Percentiles rank a stretch among this genome's conserved stretches.
Conservation (phyloP, 1,284 basidiomycete species). For the Rhodotorula sp. region DNA sequence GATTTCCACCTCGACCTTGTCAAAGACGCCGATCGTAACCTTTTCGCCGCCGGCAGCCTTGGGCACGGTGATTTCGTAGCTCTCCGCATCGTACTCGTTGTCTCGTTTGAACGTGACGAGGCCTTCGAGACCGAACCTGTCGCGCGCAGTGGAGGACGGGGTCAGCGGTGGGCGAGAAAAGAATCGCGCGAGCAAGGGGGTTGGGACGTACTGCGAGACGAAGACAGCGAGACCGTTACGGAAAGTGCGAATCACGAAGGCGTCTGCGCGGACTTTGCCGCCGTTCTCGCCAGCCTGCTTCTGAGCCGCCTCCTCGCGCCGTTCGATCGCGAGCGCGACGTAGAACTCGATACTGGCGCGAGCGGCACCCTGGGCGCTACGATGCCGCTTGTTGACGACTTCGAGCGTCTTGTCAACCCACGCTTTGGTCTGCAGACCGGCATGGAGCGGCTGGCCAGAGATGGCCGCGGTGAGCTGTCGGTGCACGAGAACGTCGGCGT, state of each 20-base stretch:
- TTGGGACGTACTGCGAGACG: conserved; percentile 71
- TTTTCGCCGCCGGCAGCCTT: conserved; percentile 53
- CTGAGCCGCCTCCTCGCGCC: conserved; percentile 58
- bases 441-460: conserved; percentile 75
- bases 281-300: conserved; percentile 46
- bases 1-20: conserved; percentile 84
- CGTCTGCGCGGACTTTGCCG: conserved; percentile 70
- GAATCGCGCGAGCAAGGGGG: background rate
- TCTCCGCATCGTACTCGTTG: conserved; percentile 83
- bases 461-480: conserved; percentile 91
- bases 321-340: conserved; percentile 80
- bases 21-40: conserved; percentile 72
- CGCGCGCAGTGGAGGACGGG: background rate
- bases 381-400: conserved; percentile 86
- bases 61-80: conserved; percentile 66
- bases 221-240: conserved; percentile 94
- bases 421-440: conserved; percentile 79
- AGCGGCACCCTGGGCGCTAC: conserved; percentile 95
- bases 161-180: conserved; percentile 35
- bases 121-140: conserved; percentile 87
- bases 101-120: conserved; percentile 89
- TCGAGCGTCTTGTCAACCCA: conserved; percentile 85
- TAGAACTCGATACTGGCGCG: conserved; percentile 96
- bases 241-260: conserved; percentile 92
- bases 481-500: conserved; percentile 92